Conservation (phyloP, 768 basidiomycete species). For the Lactarius vividus region DNA sequence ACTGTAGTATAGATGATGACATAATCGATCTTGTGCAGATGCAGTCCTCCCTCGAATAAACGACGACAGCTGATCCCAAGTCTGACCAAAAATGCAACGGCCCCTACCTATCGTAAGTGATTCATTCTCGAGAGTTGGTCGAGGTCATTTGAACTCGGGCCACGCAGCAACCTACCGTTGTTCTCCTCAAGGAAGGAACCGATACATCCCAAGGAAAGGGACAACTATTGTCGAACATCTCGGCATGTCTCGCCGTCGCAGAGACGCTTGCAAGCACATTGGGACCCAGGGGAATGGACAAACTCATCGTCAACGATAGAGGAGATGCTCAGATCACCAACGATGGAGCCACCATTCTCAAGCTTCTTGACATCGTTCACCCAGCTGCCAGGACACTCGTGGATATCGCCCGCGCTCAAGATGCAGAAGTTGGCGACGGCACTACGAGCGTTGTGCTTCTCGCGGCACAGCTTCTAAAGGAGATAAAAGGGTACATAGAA, state of each 20-base stretch:
- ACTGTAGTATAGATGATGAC: slow-evolving; percentile 13
- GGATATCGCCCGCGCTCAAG: slow-evolving; percentile 97
- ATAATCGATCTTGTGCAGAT: slow-evolving; percentile 19
- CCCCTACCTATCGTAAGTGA: slow-evolving; percentile 38
- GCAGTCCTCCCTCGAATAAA: background rate
- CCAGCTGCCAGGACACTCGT: slow-evolving; percentile 97
- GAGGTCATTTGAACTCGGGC: slow-evolving; percentile 15
- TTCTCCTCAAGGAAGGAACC: slow-evolving; percentile 94
- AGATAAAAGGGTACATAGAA: slow-evolving; percentile 87
- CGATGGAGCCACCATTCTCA: slow-evolving; percentile 98
- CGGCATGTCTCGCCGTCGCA: slow-evolving; percentile 91
- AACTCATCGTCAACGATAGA: slow-evolving; percentile 89
- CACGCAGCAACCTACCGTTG: slow-evolving; percentile 91
- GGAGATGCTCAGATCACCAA: slow-evolving; percentile 99
- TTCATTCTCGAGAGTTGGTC: slow-evolving; percentile 11
- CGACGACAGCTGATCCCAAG: background rate
- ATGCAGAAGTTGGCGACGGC: slow-evolving; percentile 97
- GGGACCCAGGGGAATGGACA: slow-evolving; percentile 99
- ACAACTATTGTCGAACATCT: slow-evolving; percentile 92
- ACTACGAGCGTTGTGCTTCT: slow-evolving; percentile 95
- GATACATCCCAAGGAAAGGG: slow-evolving; percentile 93
- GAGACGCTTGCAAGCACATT: slow-evolving; percentile 91
- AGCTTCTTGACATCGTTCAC: slow-evolving; percentile 96
- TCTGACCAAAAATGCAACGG: slow-evolving; percentile 69
- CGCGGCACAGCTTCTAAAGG: slow-evolving; percentile 92